Base-by-base conservation (phyloP, 306 rosid genomes). In the Boehmeria nivea region DNA sequence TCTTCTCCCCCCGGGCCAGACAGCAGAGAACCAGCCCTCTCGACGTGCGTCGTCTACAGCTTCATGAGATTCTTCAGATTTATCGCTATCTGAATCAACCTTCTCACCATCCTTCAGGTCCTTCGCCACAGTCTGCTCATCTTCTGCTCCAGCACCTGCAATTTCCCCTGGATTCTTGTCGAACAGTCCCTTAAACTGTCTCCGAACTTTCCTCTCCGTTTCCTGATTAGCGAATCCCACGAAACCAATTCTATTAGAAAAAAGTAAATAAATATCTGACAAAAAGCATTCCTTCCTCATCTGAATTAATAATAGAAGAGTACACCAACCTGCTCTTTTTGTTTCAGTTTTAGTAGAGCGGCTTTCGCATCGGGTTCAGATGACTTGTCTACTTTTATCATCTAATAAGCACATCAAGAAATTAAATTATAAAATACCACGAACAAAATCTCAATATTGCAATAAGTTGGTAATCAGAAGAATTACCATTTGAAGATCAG, bases 101-200 rank as follows among this genome's bases (percentile, higher is more conserved):
- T 61, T 60, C 54, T 73, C 86, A 45, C 16, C 66, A 19, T 69
- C 69, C 43, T 67, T 67, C 51, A 57, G 80, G 50, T 37, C 76
- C 59, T 78, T 77, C 31, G 74, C 68, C 16, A 72, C 46, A 37
- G 51, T 67, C 63, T 73, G 75, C 40, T 71, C 80, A 37, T 70
- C 80, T 37, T 70, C 77, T 6, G 60, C 62, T 25, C 77, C 76
- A 43, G 20, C 94, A 33, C 80, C 86, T 1, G 96, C 57, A 43
- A 91, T 91, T 73, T 91, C 89, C 57, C 96, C 95, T 2, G 99
- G 99, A 63, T 81, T 91, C 76, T 85, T 91, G 78, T 87, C 96
- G 37, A 91, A 91, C 36, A 87, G 86, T 56, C 96, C 95, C 76
- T 79, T 87, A 57, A 91, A 87, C 59, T 91, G 95, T 72, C 73